Base-by-base conservation (phyloP, 768 basidiomycete genomes). In the Phlebiopsis flavidoalba region DNA sequence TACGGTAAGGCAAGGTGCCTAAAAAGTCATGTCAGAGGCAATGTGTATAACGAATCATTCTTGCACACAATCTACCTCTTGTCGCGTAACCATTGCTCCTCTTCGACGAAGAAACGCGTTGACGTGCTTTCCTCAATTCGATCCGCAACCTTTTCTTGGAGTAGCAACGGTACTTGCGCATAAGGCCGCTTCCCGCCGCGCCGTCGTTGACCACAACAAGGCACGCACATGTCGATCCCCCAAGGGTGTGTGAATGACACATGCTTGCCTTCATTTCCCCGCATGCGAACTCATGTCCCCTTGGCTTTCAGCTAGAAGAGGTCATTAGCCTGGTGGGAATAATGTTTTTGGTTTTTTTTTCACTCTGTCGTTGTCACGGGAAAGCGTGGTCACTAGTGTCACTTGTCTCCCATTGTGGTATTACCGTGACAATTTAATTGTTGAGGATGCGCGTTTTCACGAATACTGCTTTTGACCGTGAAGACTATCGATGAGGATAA, bases 341-440 rank as follows among this genome's bases (percentile, higher is more conserved):
- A n/a, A n/a, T n/a, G n/a, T n/a, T n/a, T n/a, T n/a, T n/a, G n/a
- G n/a, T n/a, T n/a, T n/a, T n/a, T n/a, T n/a, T n/a, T n/a, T n/a
- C n/a, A n/a, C n/a, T n/a, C n/a, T 76, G 2, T 71, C 68, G 45
- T 95, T 86, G 72, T 96, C 95, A 49, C 88, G 80, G 15, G 94
- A 96, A 40, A 99, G 83, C 1, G 97, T 88, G 5, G 95, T 99
- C 48, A 99, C 79, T n/a, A 43, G 88, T 95, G 50, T n/a, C n/a
- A 98, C 87, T n/a, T 0, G 96, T 98, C 74, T 99, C 97, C 95
- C 96, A 99, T n/a, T n/a, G n/a, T 60, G 97, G 97, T 6, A 84
- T 84, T 7, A n/a, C 96, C 95, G 5, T n/a, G 93, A 90, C 79
- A 89, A n/a, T n/a, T 89, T 51, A 94, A 79, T 68, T 94, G 88